phyloP scores from a whole-genome alignment of 2,329 filamentous ascomycete genomes.

The Aspergillus flavus region DNA sequence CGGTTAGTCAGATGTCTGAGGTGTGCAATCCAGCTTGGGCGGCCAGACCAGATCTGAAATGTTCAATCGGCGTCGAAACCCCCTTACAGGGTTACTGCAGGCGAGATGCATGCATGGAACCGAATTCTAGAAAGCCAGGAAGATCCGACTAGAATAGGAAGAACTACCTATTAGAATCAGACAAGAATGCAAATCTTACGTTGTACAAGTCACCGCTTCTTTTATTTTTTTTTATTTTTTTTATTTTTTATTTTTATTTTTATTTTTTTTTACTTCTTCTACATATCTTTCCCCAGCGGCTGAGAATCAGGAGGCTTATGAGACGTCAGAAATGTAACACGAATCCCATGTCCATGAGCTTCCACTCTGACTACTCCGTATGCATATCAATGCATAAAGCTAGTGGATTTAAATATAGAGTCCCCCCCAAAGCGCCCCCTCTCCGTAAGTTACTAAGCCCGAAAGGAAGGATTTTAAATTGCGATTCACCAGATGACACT shows the following conservation, averaged over 20 bases:
- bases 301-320: not conserved
- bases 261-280: too few relatives aligned
- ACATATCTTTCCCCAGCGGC: not conserved
- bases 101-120: slow-evolving; percentile 3
- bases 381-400: not conserved
- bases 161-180: not conserved
- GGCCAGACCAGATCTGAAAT: not conserved
- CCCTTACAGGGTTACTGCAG: slow-evolving; percentile 5
- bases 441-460: not conserved
- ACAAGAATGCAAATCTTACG: not conserved
- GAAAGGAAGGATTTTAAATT: not conserved
- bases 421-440: too few relatives aligned
- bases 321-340: not conserved
- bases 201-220: not conserved
- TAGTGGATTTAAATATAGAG: not conserved
- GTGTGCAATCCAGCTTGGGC: not conserved
- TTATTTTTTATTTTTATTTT: not conserved
- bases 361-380: not conserved
- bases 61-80: not conserved
- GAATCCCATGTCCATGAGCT: not conserved
- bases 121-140: slow-evolving; percentile 4
- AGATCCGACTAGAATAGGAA: not conserved
- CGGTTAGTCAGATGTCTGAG: not conserved
- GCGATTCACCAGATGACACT: not conserved
- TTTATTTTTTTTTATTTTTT: too few relatives aligned